These are phyloP conservation scores for Aspergillus transmontanensis DNA, from an alignment of 2,329 filamentous ascomycete genomes.

Conservation along the genomic window DNA sequence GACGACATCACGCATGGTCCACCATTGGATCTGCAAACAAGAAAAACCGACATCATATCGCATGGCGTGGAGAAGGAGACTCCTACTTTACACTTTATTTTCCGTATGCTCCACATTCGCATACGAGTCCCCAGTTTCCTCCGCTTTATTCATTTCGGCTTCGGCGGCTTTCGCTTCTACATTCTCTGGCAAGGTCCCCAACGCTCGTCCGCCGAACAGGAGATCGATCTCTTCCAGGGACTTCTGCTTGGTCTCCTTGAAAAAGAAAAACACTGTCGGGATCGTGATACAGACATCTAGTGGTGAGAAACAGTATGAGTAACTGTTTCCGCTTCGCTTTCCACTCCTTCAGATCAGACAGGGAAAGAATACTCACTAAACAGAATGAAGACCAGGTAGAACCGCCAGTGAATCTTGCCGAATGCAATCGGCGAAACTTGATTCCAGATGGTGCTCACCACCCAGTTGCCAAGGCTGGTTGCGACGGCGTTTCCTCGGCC, in stretches of 20 bases:
- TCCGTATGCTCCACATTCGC: conserved; percentile 19
- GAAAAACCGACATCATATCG: neutral
- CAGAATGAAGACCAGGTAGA: conserved; percentile 61
- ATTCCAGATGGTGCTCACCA: conserved; percentile 61
- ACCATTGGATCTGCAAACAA: neutral
- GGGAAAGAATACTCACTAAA: conserved; percentile 42
- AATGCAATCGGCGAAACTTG: conserved; percentile 60
- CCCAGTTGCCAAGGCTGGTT: conserved; percentile 61
- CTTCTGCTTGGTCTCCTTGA: conserved; percentile 57
- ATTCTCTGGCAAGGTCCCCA: conserved; percentile 51
- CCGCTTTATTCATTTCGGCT: conserved; percentile 6
- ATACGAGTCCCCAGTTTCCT: conserved; percentile 15
- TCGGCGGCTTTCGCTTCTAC: conserved; percentile 5
- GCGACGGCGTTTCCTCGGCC: conserved; percentile 61
- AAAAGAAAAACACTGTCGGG: conserved; percentile 53
- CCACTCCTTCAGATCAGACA: neutral
- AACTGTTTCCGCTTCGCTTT: neutral
- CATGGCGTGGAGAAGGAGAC: neutral
- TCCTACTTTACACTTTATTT: conserved; percentile 1
- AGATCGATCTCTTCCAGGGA: conserved; percentile 61
- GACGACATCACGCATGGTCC: neutral
- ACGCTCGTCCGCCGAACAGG: conserved; percentile 56
- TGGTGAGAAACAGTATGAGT: neutral
- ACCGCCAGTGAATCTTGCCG: conserved; percentile 54
- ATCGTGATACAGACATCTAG: conserved; percentile 41